Evolutionary conservation across 2,329 filamentous ascomycete species (phyloP).

Genomic region (Blastomyces percursus): DNA sequence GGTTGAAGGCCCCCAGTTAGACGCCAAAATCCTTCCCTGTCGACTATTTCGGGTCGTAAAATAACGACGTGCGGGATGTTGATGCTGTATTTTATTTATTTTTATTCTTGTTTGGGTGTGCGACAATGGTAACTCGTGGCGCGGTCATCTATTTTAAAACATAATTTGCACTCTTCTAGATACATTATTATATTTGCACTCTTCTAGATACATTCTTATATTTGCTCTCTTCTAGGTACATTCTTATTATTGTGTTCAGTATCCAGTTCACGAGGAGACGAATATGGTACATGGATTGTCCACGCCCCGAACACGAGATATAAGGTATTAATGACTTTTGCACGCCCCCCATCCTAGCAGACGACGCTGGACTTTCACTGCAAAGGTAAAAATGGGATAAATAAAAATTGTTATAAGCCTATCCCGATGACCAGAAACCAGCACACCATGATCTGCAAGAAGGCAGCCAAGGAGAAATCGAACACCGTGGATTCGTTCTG

Average conservation of each 20-base stretch:
- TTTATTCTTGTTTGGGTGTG: background rate
- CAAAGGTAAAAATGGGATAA: background rate
- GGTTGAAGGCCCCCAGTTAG: slow-evolving; percentile 4
- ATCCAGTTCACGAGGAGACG: too few relatives aligned
- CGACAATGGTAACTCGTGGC: background rate
- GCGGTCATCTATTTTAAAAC: background rate
- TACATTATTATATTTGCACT: too few relatives aligned
- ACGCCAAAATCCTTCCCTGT: slow-evolving; percentile 1
- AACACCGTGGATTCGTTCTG: too few relatives aligned
- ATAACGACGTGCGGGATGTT: background rate
- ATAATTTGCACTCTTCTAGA: too few relatives aligned
- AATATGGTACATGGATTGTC: background rate
- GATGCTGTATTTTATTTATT: too few relatives aligned
- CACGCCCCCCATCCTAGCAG: too few relatives aligned
- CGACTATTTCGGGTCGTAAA: background rate
- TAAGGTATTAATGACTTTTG: background rate
- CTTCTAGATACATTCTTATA: too few relatives aligned
- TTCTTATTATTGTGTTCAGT: too few relatives aligned
- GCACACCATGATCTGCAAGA: background rate
- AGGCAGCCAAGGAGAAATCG: background rate
- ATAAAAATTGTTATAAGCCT: background rate
- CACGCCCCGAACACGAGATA: background rate
- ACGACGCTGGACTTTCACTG: background rate
- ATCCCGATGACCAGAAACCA: slow-evolving; percentile 3
- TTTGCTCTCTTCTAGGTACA: too few relatives aligned